Evolutionary conservation across 78 protist species (phyloP).

Genomic region (Dictyostelium firmibasis): DNA sequence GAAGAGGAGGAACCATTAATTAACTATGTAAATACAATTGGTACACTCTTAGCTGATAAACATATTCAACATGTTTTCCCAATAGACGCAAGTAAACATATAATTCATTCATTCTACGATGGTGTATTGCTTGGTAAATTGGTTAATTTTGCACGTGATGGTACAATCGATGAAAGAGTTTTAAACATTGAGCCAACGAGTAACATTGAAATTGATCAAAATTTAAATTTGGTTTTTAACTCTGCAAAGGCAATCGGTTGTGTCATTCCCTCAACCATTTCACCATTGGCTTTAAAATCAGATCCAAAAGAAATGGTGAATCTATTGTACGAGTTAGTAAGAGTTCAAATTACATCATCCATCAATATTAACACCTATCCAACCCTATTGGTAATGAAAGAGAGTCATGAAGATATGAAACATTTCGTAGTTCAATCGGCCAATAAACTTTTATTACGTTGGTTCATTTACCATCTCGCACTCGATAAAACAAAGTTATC

Average conservation of each 20-base stretch:
- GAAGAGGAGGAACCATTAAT: slow-evolving; percentile 39
- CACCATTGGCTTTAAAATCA: slow-evolving; percentile 5
- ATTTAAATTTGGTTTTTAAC: slow-evolving; percentile 54
- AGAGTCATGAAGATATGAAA: slow-evolving; percentile 24
- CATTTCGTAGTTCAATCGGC: slow-evolving; percentile 40
- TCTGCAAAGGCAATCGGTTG: slow-evolving; percentile 81
- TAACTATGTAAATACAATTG: slow-evolving; percentile 17
- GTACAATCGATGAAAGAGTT: slow-evolving; percentile 87
- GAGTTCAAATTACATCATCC: background rate
- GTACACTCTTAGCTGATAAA: background rate
- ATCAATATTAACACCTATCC: slow-evolving; percentile 58
- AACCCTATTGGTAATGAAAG: slow-evolving; percentile 3
- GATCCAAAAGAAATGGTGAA: slow-evolving; percentile 24
- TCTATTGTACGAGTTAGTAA: slow-evolving; percentile 45
- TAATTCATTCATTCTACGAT: slow-evolving; percentile 47
- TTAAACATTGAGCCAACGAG: background rate
- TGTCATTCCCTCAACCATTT: background rate
- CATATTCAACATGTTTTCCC: slow-evolving; percentile 67
- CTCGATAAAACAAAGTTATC: slow-evolving; percentile 1
- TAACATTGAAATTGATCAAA: slow-evolving; percentile 56
- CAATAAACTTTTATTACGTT: background rate
- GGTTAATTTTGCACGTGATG: slow-evolving; percentile 68
- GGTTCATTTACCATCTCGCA: slow-evolving; percentile 15
- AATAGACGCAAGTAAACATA: slow-evolving; percentile 15
- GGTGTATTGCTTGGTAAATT: slow-evolving; percentile 87